Evolutionary conservation across 352 stramenopile genomes (phyloP).

Genomic region (Paralagenidium karlingii): DNA sequence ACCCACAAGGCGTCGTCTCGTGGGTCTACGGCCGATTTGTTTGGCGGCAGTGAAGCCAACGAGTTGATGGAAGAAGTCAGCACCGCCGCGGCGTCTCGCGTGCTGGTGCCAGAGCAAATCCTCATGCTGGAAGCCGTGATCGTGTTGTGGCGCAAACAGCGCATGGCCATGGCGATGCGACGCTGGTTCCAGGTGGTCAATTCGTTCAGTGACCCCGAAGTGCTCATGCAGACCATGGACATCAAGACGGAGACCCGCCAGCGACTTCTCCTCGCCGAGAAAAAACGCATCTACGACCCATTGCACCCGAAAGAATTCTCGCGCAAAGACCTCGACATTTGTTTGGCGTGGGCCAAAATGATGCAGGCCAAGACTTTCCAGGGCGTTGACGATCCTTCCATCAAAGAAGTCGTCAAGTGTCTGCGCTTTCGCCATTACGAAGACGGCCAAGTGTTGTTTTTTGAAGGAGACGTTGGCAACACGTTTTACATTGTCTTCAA

Average conservation of each 20-base stretch:
- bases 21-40: too few species aligned
- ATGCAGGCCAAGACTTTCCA: constrained; percentile 32
- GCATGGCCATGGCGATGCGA: background rate
- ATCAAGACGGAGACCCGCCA: background rate
- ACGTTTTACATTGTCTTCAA: constrained; percentile 42
- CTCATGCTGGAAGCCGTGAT: constrained; percentile 4
- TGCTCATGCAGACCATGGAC: background rate
- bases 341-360: constrained; percentile 23
- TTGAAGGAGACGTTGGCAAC: constrained; percentile 36
- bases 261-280: background rate
- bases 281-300: background rate
- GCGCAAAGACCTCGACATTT: constrained; percentile 15
- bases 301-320: background rate
- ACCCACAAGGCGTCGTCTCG: too few species aligned
- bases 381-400: constrained; percentile 16
- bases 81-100: too few species aligned
- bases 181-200: constrained; percentile 1
- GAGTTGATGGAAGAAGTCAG: too few species aligned
- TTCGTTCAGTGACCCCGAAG: background rate
- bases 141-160: constrained; percentile 1
- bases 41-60: too few species aligned
- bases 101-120: too few species aligned
- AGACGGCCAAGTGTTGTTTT: constrained; percentile 34
- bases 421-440: constrained; percentile 24
- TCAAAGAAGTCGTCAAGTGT: constrained; percentile 26